Evolutionary conservation across 2,329 filamentous ascomycete species (phyloP).

Genomic region (Arachnomyces sp.): DNA sequence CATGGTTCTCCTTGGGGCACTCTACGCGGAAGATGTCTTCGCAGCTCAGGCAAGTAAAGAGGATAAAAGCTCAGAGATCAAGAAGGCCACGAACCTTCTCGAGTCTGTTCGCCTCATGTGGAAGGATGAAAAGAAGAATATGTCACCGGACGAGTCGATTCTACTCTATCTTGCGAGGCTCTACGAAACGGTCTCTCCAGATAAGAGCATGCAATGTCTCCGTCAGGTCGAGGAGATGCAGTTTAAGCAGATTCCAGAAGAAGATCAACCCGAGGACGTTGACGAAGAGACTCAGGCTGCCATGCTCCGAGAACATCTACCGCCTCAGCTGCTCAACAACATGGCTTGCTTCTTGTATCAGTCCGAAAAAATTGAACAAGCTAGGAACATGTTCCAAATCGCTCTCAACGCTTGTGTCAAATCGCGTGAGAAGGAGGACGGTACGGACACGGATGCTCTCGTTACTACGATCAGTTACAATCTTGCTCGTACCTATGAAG

Average conservation of each 20-base stretch:
- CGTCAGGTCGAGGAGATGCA: constrained; percentile 89
- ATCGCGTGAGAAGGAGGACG: constrained; percentile 65
- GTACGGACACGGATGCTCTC: constrained; percentile 78
- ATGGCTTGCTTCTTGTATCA: constrained; percentile 95
- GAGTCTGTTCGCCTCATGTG: constrained; percentile 79
- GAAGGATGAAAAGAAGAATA: constrained; percentile 85
- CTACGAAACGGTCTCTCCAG: constrained; percentile 77
- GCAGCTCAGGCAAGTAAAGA: constrained; percentile 73
- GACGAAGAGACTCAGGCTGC: constrained; percentile 52
- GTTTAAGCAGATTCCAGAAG: constrained; percentile 65
- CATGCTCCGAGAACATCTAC: constrained; percentile 67
- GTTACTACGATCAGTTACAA: constrained; percentile 97
- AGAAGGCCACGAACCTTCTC: constrained; percentile 77
- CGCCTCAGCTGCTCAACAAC: constrained; percentile 91
- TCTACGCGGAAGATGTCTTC: constrained; percentile 94
- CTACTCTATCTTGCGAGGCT: constrained; percentile 84
- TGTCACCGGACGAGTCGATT: constrained; percentile 75
- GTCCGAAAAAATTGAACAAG: constrained; percentile 68
- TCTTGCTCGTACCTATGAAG: constrained; percentile 86
- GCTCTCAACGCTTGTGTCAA: constrained; percentile 81
- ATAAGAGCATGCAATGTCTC: constrained; percentile 86
- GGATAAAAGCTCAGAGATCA: constrained; percentile 76
- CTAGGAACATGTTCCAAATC: constrained; percentile 85
- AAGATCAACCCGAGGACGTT: constrained; percentile 56
- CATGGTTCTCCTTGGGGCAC: constrained; percentile 81